These are phyloP conservation scores for Kodamaea lidongshanica DNA, from an alignment of 805 yeast genomes.

Conservation along the genomic window DNA sequence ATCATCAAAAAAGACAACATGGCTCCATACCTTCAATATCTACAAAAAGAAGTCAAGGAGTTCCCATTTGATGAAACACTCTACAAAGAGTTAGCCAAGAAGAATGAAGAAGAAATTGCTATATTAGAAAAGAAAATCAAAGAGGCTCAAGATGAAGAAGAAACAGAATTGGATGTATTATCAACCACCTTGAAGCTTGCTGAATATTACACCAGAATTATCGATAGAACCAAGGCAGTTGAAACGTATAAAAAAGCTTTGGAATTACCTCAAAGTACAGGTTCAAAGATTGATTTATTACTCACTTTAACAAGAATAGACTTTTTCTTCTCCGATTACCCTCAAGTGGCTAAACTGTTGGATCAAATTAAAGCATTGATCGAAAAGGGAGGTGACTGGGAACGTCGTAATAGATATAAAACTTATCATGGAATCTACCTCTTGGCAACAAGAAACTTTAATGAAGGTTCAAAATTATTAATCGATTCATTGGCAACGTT, in stretches of 20 bases:
- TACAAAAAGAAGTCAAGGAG: slow-evolving; percentile 32
- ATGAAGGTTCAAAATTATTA: slow-evolving; percentile 75
- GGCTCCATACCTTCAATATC: slow-evolving; percentile 77
- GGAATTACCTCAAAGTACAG: slow-evolving; percentile 77
- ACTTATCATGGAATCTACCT: slow-evolving; percentile 82
- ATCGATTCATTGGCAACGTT: slow-evolving; percentile 93
- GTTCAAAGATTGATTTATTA: slow-evolving; percentile 81
- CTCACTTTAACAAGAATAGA: slow-evolving; percentile 82
- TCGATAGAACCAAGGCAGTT: slow-evolving; percentile 70
- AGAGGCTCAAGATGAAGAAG: slow-evolving; percentile 60
- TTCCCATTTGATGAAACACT: slow-evolving; percentile 56
- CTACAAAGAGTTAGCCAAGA: slow-evolving; percentile 44
- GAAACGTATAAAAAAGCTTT: slow-evolving; percentile 64
- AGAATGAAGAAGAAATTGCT: slow-evolving; percentile 51
- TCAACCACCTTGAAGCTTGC: slow-evolving; percentile 76
- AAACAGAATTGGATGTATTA: slow-evolving; percentile 79
- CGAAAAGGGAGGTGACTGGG: slow-evolving; percentile 99
- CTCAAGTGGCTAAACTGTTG: slow-evolving; percentile 61
- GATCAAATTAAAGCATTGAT: slow-evolving; percentile 69
- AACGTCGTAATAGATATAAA: slow-evolving; percentile 90
- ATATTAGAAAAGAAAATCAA: slow-evolving; percentile 49
- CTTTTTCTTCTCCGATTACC: slow-evolving; percentile 78
- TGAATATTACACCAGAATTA: slow-evolving; percentile 79
- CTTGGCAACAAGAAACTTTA: slow-evolving; percentile 79
- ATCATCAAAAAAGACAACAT: slow-evolving; percentile 55